Evolutionary conservation across 352 stramenopile genomes (phyloP), one percentile per base, ranked within the genome.

Genomic region (Hyaloperonospora arabidopsidis): DNA sequence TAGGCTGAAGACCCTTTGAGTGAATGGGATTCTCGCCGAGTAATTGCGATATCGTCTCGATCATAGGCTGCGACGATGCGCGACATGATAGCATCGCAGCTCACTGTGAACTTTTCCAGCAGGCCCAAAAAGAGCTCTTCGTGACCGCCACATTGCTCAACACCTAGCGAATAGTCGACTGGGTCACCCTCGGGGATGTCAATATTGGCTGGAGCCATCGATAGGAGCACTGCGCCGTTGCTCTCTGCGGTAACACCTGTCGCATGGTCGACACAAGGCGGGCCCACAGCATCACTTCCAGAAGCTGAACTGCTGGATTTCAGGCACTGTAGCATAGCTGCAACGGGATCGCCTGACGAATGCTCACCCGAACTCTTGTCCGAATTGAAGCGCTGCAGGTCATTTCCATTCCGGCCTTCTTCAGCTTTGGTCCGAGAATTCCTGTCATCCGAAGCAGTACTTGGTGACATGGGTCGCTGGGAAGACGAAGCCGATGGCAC

Each of bases 1-100:
- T 93, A 93, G 19, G 82, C 78, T 2, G 82, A 88, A 2, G 79
- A 89, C 1, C 82, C 82, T 47, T 93, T 93, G 11, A 93, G 59
- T 12, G 82, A 89, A 63, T 93, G 82, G 8, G 78, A 70, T 65
- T 93, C 82, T 15, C 82, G 74, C 8, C 76, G 67, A 25, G 83
- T 67, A 19, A 79, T 52, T 2, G 52, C 46, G 18, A 87, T 68
- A 25, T 90, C 68, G n/a, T 61, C 65, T 44, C 61, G 34, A 11
- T 75, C 52, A 21, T 84, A 73, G 0, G 78, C 72, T 35, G 53
- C 57, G 17, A 82, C 52, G 49, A 93, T 80, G 1, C 74, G 65
- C 4, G 58, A 51, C 72, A 90, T 84, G 32, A 76, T 71, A 0
- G 51, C 64, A 48, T 88, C 76, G 49, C 74, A 87, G 7, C 74